Conservation (phyloP, 495 filamentous ascomycete genomes). For the Aspergillus nanangensis region DNA sequence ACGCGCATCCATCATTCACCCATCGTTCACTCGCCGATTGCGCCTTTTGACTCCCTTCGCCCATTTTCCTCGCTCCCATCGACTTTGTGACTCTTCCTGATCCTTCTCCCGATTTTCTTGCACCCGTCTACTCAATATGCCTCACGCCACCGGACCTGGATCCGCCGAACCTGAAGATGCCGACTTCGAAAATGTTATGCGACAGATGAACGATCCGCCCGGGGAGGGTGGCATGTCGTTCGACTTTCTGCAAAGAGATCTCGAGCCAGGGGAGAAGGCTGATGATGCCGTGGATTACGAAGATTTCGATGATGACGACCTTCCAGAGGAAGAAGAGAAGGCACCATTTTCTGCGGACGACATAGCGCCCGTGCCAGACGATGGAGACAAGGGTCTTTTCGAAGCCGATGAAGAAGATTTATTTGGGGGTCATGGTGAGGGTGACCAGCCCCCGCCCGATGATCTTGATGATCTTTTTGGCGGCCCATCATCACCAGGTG, state of each 20-base stretch:
- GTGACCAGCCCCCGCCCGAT: constrained; percentile 25
- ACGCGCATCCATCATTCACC: neutral
- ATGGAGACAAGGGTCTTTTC: constrained; percentile 10
- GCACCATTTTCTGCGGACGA: constrained; percentile 7
- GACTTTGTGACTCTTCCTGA: neutral
- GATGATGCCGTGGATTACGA: constrained; percentile 83
- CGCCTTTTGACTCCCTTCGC: neutral
- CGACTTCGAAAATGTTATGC: constrained; percentile 48
- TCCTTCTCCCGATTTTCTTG: neutral
- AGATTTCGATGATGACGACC: constrained; percentile 73
- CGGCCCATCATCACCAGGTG: constrained; percentile 31
- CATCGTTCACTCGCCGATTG: neutral
- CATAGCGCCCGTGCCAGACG: constrained; percentile 3
- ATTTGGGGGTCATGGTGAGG: constrained; percentile 39
- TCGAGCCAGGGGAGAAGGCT: constrained; percentile 67
- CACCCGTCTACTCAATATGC: constrained; percentile 28
- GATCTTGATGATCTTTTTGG: constrained; percentile 54
- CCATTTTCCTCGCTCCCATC: neutral
- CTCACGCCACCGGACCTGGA: constrained; percentile 40
- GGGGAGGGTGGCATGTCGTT: constrained; percentile 31
- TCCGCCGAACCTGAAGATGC: constrained; percentile 34
- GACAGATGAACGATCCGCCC: constrained; percentile 40
- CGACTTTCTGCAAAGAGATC: constrained; percentile 42
- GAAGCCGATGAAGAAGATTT: constrained; percentile 50
- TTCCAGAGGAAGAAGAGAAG: constrained; percentile 60